Evolutionary conservation across 2,329 filamentous ascomycete genomes (phyloP), one percentile per base, ranked within the genome.

Genomic region (Aspergillus amoenus): DNA sequence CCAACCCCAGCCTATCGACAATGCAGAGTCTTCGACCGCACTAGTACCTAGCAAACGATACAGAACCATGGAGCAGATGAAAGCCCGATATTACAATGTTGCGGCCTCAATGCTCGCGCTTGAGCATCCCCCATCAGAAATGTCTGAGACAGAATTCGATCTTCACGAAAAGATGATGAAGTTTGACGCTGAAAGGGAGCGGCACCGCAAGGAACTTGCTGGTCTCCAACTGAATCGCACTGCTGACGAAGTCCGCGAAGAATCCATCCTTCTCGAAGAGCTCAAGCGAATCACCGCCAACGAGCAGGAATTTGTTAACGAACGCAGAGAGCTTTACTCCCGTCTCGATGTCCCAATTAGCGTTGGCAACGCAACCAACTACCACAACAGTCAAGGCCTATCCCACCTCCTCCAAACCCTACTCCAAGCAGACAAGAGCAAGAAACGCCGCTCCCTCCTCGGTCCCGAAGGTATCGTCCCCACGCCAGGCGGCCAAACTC

Each of bases 211-310:
- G 77, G 85, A 89, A 56, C 90, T 96, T 67, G 93, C 92, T 3
- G 84, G 89, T 61, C 86, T 88, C 49, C 85, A 93, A 46, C 83
- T 97, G 62, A 85, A 87, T 47, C 85, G 94, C 41, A 89, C 88
- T 8, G 88, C 87, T 61, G 91, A 96, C 61, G 93, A 99, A 75
- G 90, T 93, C 24, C 87, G 90, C 61, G 94, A 99, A 73, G 94
- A 99, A 76, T 90, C 95, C 66, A 88, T 91, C 34, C 79, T 99
- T 3, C 82, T 99, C 17, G 83, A 93, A 57, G 94, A 99, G 71
- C 85, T 99, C 55, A 92, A 95, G 69, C 88, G 94, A 58, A 97
- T 99, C 64, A 85, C 96, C 68, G 88, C 90, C 61, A 87, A 92
- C 59, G 90, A 93, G 62, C 90, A 94, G 64, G 87, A 86, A 56